Conservation (phyloP, 352 stramenopile genomes). For the Phytophthora pisi region DNA sequence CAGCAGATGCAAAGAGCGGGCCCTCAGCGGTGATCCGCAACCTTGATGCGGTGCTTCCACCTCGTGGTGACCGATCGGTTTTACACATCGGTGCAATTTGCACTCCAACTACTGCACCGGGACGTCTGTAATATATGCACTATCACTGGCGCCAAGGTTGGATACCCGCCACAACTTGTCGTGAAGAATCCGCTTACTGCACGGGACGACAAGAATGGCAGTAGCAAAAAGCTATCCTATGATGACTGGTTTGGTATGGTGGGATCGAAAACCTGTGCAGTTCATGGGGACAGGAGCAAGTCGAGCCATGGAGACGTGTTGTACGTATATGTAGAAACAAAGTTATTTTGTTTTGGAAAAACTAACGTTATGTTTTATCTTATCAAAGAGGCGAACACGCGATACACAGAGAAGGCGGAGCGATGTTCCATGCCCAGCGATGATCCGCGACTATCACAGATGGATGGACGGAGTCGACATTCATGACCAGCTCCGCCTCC, state of each 20-base stretch:
- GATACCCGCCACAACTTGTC: background rate
- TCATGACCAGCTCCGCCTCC: background rate
- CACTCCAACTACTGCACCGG: conserved; percentile 18
- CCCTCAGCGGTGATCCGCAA: conserved; percentile 16
- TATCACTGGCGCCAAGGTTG: background rate
- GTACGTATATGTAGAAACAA: background rate
- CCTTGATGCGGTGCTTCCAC: conserved; percentile 7
- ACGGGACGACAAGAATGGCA: background rate
- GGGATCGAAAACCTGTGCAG: background rate
- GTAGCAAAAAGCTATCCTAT: background rate
- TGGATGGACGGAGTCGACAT: background rate
- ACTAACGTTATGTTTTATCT: background rate
- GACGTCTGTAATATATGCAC: conserved; percentile 18
- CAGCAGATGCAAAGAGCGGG: conserved; percentile 7
- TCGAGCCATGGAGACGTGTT: conserved; percentile 3
- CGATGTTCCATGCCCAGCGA: background rate
- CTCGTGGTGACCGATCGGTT: conserved; percentile 20
- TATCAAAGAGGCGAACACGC: background rate
- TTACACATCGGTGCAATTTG: conserved; percentile 24
- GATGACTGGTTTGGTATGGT: conserved; percentile 7
- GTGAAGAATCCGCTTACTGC: background rate
- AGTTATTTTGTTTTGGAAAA: no score
- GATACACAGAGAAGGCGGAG: background rate
- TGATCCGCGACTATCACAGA: background rate
- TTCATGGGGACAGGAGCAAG: background rate